These are phyloP conservation scores for Salix brachista DNA, from an alignment of 345 rosid genomes.

Conservation along the genomic window DNA sequence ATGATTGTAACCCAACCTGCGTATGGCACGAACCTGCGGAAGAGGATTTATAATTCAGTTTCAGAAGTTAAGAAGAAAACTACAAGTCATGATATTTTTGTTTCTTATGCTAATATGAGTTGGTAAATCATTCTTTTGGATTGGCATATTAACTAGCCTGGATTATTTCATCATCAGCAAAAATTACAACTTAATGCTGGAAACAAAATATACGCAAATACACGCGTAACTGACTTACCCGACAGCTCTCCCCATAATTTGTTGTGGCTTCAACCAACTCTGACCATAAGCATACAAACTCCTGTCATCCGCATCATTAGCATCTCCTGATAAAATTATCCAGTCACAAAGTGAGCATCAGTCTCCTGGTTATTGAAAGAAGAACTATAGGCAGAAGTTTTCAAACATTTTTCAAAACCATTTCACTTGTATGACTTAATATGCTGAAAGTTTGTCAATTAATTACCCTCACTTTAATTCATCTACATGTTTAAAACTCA, in stretches of 20 bases:
- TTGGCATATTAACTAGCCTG: background rate
- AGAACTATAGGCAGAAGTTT: background rate
- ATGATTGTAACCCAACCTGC: conserved; percentile 97
- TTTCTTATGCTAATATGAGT: background rate
- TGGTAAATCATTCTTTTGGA: background rate
- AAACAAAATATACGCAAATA: background rate
- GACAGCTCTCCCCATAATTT: conserved; percentile 88
- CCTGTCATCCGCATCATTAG: conserved; percentile 77
- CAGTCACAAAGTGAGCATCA: background rate
- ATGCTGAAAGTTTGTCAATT: background rate
- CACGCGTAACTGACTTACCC: conserved; percentile 45
- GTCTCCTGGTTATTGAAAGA: background rate
- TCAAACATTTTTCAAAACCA: background rate
- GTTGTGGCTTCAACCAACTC: conserved; percentile 76
- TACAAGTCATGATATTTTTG: background rate
- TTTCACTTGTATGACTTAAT: background rate
- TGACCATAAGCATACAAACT: conserved; percentile 83
- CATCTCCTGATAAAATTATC: conserved; percentile 42
- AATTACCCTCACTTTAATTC: background rate
- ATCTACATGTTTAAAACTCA: background rate
- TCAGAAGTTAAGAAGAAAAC: background rate
- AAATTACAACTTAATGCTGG: background rate
- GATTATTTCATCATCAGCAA: background rate
- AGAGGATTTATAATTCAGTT: background rate
- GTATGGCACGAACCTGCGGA: conserved; percentile 69